Conservation (phyloP, 2,329 filamentous ascomycete genomes). For the Fusarium subglutinans region DNA sequence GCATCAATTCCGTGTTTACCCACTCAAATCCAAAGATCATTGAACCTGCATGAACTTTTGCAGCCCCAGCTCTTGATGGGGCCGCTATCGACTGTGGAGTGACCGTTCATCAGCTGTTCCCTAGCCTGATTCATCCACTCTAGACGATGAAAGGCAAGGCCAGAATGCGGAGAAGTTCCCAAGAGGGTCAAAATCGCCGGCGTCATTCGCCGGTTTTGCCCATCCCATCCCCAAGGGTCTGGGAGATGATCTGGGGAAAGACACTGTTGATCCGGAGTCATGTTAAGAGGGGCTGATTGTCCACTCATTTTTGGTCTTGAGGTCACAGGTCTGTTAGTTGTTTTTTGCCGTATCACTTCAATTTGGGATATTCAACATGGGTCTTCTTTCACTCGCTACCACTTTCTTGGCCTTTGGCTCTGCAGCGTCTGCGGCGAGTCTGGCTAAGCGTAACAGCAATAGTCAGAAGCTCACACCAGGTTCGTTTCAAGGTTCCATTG, state of each 20-base stretch:
- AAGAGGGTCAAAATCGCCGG: slow-evolving; percentile 3
- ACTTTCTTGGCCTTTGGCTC: slow-evolving; percentile 9
- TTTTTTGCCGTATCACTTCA: background rate
- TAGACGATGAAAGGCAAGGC: background rate
- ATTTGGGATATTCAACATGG: background rate
- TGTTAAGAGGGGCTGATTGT: slow-evolving; percentile 3
- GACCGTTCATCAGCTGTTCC: background rate
- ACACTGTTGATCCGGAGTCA: background rate
- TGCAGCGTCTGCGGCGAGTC: background rate
- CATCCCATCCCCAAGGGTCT: background rate
- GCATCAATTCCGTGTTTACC: background rate
- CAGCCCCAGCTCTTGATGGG: background rate
- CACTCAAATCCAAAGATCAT: background rate
- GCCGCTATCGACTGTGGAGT: slow-evolving; percentile 10
- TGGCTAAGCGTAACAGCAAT: slow-evolving; percentile 6
- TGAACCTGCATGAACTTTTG: background rate
- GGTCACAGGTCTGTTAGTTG: background rate
- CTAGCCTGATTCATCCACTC: background rate
- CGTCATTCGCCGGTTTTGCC: slow-evolving; percentile 15
- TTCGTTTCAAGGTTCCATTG: fast-evolving
- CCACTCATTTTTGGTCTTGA: background rate
- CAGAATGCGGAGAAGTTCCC: slow-evolving; percentile 6
- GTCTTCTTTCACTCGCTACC: slow-evolving; percentile 13
- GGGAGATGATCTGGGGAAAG: background rate
- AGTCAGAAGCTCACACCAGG: slow-evolving; percentile 1